Conservation (phyloP, 1,284 basidiomycete species). For the Schizophyllum commune region DNA sequence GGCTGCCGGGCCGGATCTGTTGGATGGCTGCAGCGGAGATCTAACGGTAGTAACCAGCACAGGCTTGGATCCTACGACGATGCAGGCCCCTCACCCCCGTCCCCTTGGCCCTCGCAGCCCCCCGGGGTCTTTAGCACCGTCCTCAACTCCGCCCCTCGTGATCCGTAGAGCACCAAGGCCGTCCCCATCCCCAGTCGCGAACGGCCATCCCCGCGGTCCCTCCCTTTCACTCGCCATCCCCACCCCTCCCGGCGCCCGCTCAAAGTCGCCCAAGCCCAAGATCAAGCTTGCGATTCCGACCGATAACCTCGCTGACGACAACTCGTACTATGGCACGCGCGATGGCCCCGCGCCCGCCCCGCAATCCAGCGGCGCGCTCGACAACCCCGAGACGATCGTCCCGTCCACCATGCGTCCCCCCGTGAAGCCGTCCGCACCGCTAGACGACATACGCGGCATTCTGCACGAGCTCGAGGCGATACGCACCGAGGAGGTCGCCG, state of each 20-base stretch:
- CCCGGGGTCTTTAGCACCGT: conserved; percentile 24
- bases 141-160: conserved; percentile 22
- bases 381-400: conserved; percentile 40
- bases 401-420: conserved; percentile 36
- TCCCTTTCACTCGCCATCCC: conserved; percentile 23
- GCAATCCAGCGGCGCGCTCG: conserved; percentile 18
- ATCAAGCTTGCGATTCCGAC: conserved; percentile 23
- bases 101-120: conserved; percentile 52
- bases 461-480: conserved; percentile 3
- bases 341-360: conserved; percentile 16
- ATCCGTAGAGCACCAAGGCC: conserved; percentile 25
- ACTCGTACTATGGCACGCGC: conserved; percentile 13
- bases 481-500: conserved; percentile 16
- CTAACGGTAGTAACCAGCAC: background rate
- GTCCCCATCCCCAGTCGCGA: conserved; percentile 19
- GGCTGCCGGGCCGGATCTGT: background rate
- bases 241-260: conserved; percentile 10
- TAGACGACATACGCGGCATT: background rate
- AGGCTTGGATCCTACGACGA: background rate
- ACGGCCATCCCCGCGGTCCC: conserved; percentile 21
- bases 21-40: background rate
- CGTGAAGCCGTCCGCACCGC: conserved; percentile 8
- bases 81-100: conserved; percentile 19
- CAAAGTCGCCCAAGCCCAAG: conserved; percentile 18
- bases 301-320: conserved; percentile 7